phyloP scores from a whole-genome alignment of 768 basidiomycete genomes.

The Xerocomellus amylosporus region DNA sequence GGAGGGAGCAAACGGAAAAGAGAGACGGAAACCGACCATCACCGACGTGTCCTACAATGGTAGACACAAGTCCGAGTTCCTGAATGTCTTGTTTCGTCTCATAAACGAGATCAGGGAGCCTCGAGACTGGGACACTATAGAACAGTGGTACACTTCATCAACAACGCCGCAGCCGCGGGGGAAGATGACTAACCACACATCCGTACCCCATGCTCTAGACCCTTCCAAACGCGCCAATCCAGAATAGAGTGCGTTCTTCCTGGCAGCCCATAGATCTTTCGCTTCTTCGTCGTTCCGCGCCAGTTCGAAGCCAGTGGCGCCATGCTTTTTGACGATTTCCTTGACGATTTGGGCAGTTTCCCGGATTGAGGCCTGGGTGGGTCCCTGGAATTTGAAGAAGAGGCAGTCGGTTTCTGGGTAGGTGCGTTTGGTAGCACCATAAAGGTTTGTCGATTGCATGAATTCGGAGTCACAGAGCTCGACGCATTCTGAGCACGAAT shows the following conservation, averaged over 20 bases:
- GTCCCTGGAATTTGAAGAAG: conserved; percentile 87
- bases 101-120: conserved; percentile 58
- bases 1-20: neutral
- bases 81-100: conserved; percentile 72
- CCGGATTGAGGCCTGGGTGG: conserved; percentile 52
- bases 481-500: conserved; percentile 59
- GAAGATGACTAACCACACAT: conserved; percentile 57
- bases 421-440: conserved; percentile 49
- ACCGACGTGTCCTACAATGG: conserved; percentile 75
- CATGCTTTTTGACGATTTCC: conserved; percentile 58
- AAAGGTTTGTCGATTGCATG: conserved; percentile 60
- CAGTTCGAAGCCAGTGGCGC: conserved; percentile 64
- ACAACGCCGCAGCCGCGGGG: neutral
- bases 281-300: conserved; percentile 66
- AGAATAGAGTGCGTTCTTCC: conserved; percentile 64
- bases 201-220: conserved; percentile 63
- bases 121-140: conserved; percentile 60
- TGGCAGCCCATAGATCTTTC: conserved; percentile 65
- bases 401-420: conserved; percentile 68
- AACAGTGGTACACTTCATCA: neutral
- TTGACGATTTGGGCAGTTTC: conserved; percentile 62
- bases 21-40: conserved; percentile 49
- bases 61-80: conserved; percentile 52
- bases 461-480: conserved; percentile 75
- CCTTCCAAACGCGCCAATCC: conserved; percentile 57